Percentiles rank a stretch among this genome's conserved stretches.
Conservation (phyloP, 768 basidiomycete species). For the Paxillus ammoniavirescens region DNA sequence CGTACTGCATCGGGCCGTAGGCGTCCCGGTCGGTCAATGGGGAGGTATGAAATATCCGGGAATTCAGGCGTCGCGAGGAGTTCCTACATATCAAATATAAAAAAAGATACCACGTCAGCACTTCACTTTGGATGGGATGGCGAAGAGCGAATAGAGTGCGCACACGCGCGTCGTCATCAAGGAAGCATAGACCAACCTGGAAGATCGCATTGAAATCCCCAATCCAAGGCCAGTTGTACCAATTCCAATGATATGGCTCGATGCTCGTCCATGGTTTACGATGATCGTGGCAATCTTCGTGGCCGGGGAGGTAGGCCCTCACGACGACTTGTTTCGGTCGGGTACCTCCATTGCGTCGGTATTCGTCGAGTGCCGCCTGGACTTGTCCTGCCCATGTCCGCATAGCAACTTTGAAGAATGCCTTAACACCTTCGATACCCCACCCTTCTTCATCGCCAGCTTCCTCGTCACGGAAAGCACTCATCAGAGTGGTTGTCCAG, state of each 20-base stretch:
- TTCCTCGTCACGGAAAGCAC: constrained; percentile 36
- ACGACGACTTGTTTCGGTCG: constrained; percentile 48
- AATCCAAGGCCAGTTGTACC: constrained; percentile 70
- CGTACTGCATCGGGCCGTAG: constrained; percentile 66
- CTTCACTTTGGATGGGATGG: background rate
- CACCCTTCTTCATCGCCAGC: constrained; percentile 35
- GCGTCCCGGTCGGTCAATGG: constrained; percentile 59
- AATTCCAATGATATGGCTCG: constrained; percentile 42
- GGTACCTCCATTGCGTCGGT: constrained; percentile 26
- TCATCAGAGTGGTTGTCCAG: constrained; percentile 62
- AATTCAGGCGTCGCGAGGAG: constrained; percentile 42
- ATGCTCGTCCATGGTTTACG: constrained; percentile 47
- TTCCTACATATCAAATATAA: constrained; percentile 34
- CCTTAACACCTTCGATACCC: constrained; percentile 53
- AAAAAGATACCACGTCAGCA: constrained; percentile 4
- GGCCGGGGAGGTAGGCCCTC: constrained; percentile 61
- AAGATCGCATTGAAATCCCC: constrained; percentile 56
- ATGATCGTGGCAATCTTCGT: constrained; percentile 59
- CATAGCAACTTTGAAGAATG: constrained; percentile 61
- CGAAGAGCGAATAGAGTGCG: background rate
- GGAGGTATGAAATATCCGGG: constrained; percentile 56
- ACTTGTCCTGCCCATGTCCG: constrained; percentile 51
- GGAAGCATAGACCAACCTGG: constrained; percentile 40
- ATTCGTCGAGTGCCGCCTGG: constrained; percentile 42
- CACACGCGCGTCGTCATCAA: background rate